phyloP scores from a whole-genome alignment of 768 basidiomycete genomes.

The Auriscalpium orientale region DNA sequence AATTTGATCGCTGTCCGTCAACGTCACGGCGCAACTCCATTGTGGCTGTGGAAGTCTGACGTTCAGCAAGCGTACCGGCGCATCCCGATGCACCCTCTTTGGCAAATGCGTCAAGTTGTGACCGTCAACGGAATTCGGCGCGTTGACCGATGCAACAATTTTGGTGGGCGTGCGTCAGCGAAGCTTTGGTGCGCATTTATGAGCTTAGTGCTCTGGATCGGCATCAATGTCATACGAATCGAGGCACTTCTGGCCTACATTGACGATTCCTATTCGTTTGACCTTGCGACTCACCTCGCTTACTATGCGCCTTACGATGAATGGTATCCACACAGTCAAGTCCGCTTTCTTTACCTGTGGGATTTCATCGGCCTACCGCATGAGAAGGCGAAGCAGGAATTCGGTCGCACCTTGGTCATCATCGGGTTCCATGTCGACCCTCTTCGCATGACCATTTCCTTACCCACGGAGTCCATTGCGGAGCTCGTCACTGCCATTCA shows the following conservation, averaged over 20 bases:
- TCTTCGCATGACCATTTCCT: conserved; percentile 28
- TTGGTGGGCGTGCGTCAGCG: conserved; percentile 14
- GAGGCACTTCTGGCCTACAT: conserved; percentile 23
- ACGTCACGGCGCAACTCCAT: neutral
- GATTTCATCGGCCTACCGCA: conserved; percentile 34
- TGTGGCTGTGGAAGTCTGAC: conserved; percentile 19
- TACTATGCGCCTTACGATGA: conserved; percentile 26
- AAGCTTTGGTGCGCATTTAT: conserved; percentile 14
- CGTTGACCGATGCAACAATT: conserved; percentile 27
- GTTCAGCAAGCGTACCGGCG: conserved; percentile 19
- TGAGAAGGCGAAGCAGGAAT: conserved; percentile 31
- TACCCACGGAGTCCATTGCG: conserved; percentile 15
- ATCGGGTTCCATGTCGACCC: conserved; percentile 28
- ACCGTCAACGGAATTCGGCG: conserved; percentile 19
- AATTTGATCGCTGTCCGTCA: neutral
- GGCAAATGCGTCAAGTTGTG: conserved; percentile 29
- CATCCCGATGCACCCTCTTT: conserved; percentile 20
- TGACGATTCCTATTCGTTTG: conserved; percentile 27
- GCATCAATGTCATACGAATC: conserved; percentile 13
- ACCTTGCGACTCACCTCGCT: conserved; percentile 10
- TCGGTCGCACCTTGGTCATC: conserved; percentile 20
- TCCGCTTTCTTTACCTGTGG: conserved; percentile 29
- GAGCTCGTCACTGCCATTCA: neutral
- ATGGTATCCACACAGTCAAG: conserved; percentile 26
- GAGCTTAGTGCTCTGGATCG: conserved; percentile 32